phyloP scores from a whole-genome alignment of 139 green algal genomes.

The Chlorella vulgaris region DNA sequence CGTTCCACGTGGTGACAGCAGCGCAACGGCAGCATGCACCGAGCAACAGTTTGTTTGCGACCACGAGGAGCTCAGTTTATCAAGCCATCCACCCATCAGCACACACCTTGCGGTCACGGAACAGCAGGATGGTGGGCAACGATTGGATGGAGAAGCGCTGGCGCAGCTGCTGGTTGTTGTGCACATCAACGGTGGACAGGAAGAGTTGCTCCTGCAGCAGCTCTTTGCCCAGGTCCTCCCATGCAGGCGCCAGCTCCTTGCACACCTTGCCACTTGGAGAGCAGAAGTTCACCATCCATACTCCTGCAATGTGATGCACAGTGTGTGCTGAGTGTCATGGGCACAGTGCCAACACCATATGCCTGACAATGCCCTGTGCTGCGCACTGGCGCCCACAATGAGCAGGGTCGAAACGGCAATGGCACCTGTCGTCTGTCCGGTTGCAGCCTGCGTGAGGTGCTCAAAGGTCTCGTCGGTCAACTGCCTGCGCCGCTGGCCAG shows the following conservation, averaged over 20 bases:
- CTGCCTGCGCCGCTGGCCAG: background rate
- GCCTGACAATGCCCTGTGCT: too few species aligned
- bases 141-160: constrained; percentile 13
- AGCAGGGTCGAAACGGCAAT: too few species aligned
- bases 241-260: constrained; percentile 14
- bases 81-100: background rate
- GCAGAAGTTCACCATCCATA: constrained; percentile 37
- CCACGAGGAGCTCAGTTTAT: too few species aligned
- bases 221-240: constrained; percentile 27
- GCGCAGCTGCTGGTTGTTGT: constrained; percentile 1
- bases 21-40: too few species aligned
- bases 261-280: background rate
- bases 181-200: constrained; percentile 17
- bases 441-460: constrained; percentile 44
- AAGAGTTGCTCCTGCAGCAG: constrained; percentile 15
- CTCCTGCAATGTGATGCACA: too few species aligned
- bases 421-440: constrained; percentile 45
- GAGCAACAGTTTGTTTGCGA: too few species aligned
- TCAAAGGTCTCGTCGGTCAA: constrained; percentile 43
- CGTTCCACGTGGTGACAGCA: background rate
- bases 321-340: too few species aligned
- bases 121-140: constrained; percentile 22
- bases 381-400: too few species aligned
- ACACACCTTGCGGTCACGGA: constrained; percentile 25
- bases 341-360: too few species aligned